A percentile compares a stretch with the other conserved stretches of the same genome.
phyloP scores from a whole-genome alignment of 495 filamentous ascomycete species.

The Neurospora sp. region DNA sequence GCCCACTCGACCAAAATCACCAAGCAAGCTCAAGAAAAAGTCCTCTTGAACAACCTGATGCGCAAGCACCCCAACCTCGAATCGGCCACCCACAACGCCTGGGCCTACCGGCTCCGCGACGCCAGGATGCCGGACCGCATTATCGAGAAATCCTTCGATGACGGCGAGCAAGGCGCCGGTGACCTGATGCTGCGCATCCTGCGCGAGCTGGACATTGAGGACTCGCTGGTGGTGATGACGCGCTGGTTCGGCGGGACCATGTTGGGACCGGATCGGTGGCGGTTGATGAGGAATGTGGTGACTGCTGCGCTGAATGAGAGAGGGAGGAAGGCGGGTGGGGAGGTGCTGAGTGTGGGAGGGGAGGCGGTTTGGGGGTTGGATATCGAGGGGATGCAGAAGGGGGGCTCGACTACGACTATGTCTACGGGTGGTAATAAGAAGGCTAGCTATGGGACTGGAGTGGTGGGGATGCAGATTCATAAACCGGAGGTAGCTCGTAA shows the following conservation, averaged over 20 bases:
- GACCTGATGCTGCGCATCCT: conserved; percentile 68
- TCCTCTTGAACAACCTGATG: conserved; percentile 30
- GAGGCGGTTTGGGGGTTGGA: conserved; percentile 72
- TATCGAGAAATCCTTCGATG: conserved; percentile 80
- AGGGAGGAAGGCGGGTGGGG: conserved; percentile 27
- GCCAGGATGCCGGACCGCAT: conserved; percentile 24
- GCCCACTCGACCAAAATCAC: conserved; percentile 35
- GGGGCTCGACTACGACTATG: conserved; percentile 3
- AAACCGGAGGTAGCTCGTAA: conserved; percentile 50
- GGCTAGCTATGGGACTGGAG: conserved; percentile 6
- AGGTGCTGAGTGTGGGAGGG: conserved; percentile 5
- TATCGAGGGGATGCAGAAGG: conserved; percentile 44
- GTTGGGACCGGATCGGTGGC: conserved; percentile 70
- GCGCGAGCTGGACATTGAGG: conserved; percentile 67
- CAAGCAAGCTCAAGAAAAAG: conserved; percentile 23
- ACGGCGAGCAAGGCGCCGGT: conserved; percentile 84
- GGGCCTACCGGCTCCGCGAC: conserved; percentile 34
- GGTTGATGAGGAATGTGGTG: conserved; percentile 42
- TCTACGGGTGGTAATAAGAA: conserved; percentile 18
- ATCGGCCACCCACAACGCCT: conserved; percentile 42
- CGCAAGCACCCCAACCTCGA: conserved; percentile 28
- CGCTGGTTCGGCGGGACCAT: conserved; percentile 88
- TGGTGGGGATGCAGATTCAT: conserved; percentile 51
- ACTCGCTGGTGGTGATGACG: conserved; percentile 79
- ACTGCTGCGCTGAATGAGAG: conserved; percentile 36